Base-by-base conservation (phyloP, 768 basidiomycete genomes). In the Termitomyces eurrhizus region DNA sequence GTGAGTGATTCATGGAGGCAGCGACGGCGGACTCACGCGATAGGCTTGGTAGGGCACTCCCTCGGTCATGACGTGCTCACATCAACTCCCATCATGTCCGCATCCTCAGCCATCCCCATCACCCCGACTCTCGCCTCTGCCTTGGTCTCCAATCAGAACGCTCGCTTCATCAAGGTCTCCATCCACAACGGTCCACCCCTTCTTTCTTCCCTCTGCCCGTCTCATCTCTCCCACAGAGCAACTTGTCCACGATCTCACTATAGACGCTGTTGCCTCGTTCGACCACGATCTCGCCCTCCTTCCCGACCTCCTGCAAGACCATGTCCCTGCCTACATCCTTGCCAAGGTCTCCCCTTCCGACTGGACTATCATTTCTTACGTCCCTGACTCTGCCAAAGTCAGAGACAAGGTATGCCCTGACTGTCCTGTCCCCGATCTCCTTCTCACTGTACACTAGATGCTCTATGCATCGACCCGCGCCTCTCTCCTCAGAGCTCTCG, bases 401-500 rank as follows among this genome's bases (percentile, higher is more conserved):
- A 81, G 91, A 68, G 84, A 90, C 73, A 95, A 95, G 85, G 92
- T 87, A 65, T n/a, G 53, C 24, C 26, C 39, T 2, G 29, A 9
- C 41, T 16, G 36, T 45, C 44, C 51, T 46, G 52, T 63, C 37
- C 46, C 37, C 49, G 57, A 52, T 41, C 35, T 18, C 42, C n/a
- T 52, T 21, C 36, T 46, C 55, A 56, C 46, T 65, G 26, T 46
- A 52, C 42, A 41, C 16, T 59, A 94, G 92, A 95, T 94, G 92
- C 78, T 95, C 37, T 95, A 94, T 72, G 92, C 93, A 24, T 88
- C 93, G 3, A 87, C 88, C 1, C 85, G 92, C 48, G 77, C 79
- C 26, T 79, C 86, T 18, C 79, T 95, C 24, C 78, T 86, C 33
- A 92, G 84, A 70, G 77, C 81, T n/a, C 79, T 95, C 4, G 92